phyloP scores from a whole-genome alignment of 805 yeast species.

The Saccharomycopsis fibuligera region DNA sequence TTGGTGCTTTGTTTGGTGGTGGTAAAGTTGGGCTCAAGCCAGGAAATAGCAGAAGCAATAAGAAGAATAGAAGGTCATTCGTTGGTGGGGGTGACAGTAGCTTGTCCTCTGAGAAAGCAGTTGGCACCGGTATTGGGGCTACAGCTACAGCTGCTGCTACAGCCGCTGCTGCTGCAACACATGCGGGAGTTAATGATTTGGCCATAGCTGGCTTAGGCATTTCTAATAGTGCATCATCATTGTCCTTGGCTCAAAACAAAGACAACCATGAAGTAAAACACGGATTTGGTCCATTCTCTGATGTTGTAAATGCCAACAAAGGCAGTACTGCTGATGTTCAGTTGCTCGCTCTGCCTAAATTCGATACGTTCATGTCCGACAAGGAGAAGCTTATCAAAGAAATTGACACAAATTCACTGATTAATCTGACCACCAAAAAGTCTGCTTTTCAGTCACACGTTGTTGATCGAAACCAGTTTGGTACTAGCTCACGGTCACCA shows the following conservation, averaged over 20 bases:
- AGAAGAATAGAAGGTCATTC: not conserved
- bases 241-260: not conserved
- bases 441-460: not conserved
- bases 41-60: conserved; percentile 1
- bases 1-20: conserved; percentile 13
- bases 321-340: not conserved
- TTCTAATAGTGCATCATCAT: not conserved
- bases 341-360: conserved; percentile 1
- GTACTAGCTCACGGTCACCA: too few relatives aligned
- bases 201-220: not conserved
- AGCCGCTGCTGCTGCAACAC: not conserved
- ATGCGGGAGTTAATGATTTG: not conserved
- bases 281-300: too few relatives aligned
- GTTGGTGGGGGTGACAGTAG: not conserved
- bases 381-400: conserved; percentile 3
- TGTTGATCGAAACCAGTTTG: not conserved
- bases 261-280: too few relatives aligned
- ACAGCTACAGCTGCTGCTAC: not conserved
- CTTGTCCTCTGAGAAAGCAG: too few relatives aligned
- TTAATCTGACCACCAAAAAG: not conserved
- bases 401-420: conserved; percentile 2
- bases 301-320: not conserved
- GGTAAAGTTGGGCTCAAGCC: conserved; percentile 12
- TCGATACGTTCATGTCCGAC: conserved; percentile 7
- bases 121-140: too few relatives aligned